Evolutionary conservation across 495 filamentous ascomycete species (phyloP), one percentile per base, ranked within the genome.

Genomic region (Neurospora sp.): DNA sequence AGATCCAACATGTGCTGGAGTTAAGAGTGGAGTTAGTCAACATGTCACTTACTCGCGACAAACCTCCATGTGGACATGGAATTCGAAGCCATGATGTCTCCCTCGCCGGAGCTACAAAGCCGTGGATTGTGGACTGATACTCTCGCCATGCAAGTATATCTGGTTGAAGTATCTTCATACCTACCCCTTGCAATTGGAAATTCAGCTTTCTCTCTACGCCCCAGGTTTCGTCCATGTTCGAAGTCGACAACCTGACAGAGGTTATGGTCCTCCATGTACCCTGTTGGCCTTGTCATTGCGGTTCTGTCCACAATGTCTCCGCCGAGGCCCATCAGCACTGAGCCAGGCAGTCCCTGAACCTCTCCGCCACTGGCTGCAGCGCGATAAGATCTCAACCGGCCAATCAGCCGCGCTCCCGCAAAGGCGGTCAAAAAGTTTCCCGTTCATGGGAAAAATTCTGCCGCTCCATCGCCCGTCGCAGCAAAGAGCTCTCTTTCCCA

Each of bases 371-470:
- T 65, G 53, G 53, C 27, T 65, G 53, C 53, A 65, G 6, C 53
- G 31, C 53, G 53, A 65, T 65, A 35, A 65, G 53, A 65, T 44
- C 69, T 4, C 20, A 16, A 8, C 69, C 6, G 7, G 6, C 69
- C 68, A 69, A 41, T 69, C 68, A 41, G 40, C 16, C 68, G 35
- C 10, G 68, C 31, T 40, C 68, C 14, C 17, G 14, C 45, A 73
- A 78, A 76, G 75, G 78, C 78, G 78, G 77, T 79, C 72, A 75
- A 70, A 75, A 73, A 75, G 68, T 74, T 71, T 61, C 70, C 75
- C 73, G 73, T 53, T 76, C 77, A 78, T 76, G 74, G 71, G 76
- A 79, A 79, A 77, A 78, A 71, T 81, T 79, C 78, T 80, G 76
- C 77, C 75, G 75, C 48, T 35, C 53, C 53, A 65, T 65, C 53